A percentile compares a stretch with the other conserved stretches of the same genome.
Evolutionary conservation across 1,284 basidiomycete genomes (phyloP).

Genomic region (Rhodotorula sp.): DNA sequence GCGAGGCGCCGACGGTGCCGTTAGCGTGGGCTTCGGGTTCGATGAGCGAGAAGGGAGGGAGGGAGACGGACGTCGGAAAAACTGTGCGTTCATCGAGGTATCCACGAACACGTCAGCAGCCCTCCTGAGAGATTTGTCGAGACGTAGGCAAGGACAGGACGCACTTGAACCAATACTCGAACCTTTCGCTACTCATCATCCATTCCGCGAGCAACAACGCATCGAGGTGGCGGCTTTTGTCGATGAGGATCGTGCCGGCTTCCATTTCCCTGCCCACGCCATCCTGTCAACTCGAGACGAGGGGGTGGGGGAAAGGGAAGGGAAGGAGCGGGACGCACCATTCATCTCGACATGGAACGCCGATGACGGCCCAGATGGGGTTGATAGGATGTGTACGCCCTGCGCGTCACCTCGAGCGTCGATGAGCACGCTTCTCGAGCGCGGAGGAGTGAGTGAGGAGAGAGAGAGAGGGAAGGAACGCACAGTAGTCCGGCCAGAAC

Average conservation of each 20-base stretch:
- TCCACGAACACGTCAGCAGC: neutral
- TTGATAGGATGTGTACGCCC: constrained; percentile 48
- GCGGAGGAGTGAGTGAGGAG: constrained; percentile 33
- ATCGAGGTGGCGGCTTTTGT: constrained; percentile 51
- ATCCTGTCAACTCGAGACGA: too few species aligned
- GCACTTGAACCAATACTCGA: constrained; percentile 51
- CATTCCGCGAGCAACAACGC: constrained; percentile 51
- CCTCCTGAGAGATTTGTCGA: neutral
- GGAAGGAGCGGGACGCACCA: constrained; percentile 47
- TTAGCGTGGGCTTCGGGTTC: too few species aligned
- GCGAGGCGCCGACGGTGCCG: neutral
- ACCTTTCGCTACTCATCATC: constrained; percentile 50
- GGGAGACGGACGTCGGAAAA: constrained; percentile 12
- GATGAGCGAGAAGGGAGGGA: neutral
- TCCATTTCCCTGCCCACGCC: constrained; percentile 47
- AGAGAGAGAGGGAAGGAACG: neutral
- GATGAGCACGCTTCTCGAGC: constrained; percentile 33
- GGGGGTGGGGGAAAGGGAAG: too few species aligned
- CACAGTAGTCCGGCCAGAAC: constrained; percentile 45
- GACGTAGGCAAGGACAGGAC: neutral
- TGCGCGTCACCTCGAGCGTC: neutral
- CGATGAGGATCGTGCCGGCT: constrained; percentile 54
- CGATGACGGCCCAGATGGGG: constrained; percentile 41
- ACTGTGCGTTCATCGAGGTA: neutral
- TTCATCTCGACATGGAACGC: constrained; percentile 47